Evolutionary conservation across 352 stramenopile species (phyloP).

Genomic region (Phytopythium cucurbitacearum): DNA sequence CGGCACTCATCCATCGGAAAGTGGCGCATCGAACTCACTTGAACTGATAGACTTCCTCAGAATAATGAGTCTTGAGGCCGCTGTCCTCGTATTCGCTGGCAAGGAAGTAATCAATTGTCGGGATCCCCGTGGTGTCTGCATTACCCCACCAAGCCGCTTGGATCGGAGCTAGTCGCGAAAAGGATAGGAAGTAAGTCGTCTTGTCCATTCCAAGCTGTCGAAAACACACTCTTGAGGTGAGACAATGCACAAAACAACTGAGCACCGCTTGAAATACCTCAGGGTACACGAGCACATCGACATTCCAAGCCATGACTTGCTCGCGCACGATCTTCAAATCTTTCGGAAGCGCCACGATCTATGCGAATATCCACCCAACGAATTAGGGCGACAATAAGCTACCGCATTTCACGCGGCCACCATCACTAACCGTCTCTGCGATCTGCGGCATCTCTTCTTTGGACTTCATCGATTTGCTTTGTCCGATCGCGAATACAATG

Average conservation of each 20-base stretch:
- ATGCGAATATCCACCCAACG: neutral
- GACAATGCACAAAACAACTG: neutral
- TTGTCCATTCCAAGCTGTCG: conserved; percentile 72
- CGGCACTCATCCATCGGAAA: neutral
- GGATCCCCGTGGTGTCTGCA: conserved; percentile 63
- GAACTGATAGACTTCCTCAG: conserved; percentile 50
- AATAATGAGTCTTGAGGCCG: conserved; percentile 45
- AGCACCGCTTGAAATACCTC: conserved; percentile 30
- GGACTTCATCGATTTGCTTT: conserved; percentile 49
- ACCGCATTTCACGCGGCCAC: neutral
- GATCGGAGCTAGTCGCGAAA: conserved; percentile 53
- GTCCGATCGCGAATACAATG: conserved; percentile 58
- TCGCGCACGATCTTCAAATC: conserved; percentile 36
- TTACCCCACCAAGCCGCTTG: conserved; percentile 79
- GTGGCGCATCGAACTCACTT: conserved; percentile 28
- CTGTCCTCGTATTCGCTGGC: conserved; percentile 61
- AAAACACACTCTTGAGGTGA: neutral
- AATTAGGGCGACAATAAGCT: neutral
- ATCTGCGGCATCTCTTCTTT: conserved; percentile 43
- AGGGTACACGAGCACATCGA: conserved; percentile 72
- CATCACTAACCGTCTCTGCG: conserved; percentile 26
- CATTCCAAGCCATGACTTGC: conserved; percentile 40
- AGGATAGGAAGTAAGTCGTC: conserved; percentile 71
- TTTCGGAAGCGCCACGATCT: conserved; percentile 54
- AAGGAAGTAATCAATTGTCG: conserved; percentile 65